Conservation (phyloP, 1,284 basidiomycete genomes). For the Cryptococcus hybrid region DNA sequence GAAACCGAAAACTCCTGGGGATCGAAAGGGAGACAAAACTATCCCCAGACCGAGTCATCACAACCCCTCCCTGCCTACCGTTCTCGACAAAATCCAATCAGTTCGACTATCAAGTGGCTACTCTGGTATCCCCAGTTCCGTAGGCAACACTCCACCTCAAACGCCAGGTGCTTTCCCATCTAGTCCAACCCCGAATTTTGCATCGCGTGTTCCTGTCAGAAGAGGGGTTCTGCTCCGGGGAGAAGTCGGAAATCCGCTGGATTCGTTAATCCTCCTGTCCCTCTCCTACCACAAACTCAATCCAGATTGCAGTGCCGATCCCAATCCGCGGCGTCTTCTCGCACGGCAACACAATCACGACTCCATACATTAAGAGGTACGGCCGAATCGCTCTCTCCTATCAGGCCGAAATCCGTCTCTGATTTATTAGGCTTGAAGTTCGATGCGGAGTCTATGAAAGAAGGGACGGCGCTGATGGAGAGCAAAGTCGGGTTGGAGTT, state of each 20-base stretch:
- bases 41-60: constrained; percentile 51
- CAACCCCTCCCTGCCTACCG: constrained; percentile 60
- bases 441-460: constrained; percentile 10
- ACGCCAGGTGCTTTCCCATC: too few relatives aligned
- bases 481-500: constrained; percentile 8
- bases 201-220: constrained; percentile 11
- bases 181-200: too few relatives aligned
- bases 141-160: too few relatives aligned
- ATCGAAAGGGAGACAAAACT: constrained; percentile 2
- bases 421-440: constrained; percentile 40
- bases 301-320: too few relatives aligned
- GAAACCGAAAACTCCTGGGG: constrained; percentile 6
- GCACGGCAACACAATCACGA: constrained; percentile 16
- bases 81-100: constrained; percentile 59
- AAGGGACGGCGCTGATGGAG: constrained; percentile 8
- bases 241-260: constrained; percentile 5
- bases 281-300: too few relatives aligned
- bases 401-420: constrained; percentile 44
- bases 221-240: constrained; percentile 31
- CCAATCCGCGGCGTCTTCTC: too few relatives aligned
- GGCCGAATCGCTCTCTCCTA: constrained; percentile 2
- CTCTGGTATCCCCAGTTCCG: too few relatives aligned
- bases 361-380: constrained; percentile 25
- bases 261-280: too few relatives aligned
- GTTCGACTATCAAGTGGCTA: constrained; percentile 42